These are phyloP conservation scores for Claviceps digitariae DNA, from an alignment of 2,329 filamentous ascomycete species.

Conservation along the genomic window DNA sequence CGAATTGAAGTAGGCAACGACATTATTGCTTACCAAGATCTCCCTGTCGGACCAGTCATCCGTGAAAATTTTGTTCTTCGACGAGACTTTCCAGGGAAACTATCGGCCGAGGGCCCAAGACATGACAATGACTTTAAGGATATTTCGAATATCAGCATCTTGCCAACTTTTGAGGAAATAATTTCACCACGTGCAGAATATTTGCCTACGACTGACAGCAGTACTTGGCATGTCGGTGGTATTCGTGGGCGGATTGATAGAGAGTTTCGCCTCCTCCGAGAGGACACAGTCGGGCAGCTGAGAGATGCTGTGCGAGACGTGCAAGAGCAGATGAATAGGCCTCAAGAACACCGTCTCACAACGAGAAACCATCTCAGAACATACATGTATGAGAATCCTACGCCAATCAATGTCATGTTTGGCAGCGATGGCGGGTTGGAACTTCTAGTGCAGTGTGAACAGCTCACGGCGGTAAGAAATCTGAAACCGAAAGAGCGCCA, in stretches of 20 bases:
- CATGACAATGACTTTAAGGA: constrained; percentile 37
- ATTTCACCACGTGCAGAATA: constrained; percentile 27
- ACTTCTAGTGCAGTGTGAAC: constrained; percentile 29
- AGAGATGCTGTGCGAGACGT: constrained; percentile 32
- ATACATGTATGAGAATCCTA: constrained; percentile 15
- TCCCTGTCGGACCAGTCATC: constrained; percentile 5
- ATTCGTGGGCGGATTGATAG: constrained; percentile 36
- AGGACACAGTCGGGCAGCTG: constrained; percentile 41
- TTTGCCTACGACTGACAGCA: constrained; percentile 25
- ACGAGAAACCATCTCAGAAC: constrained; percentile 16
- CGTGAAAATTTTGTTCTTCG: constrained; percentile 18
- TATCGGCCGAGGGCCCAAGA: constrained; percentile 19
- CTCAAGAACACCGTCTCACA: neutral
- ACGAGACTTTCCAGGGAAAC: constrained; percentile 19
- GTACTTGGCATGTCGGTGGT: constrained; percentile 22
- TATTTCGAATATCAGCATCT: constrained; percentile 32
- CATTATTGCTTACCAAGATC: constrained; percentile 5
- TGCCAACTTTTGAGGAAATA: constrained; percentile 37
- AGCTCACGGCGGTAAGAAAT: constrained; percentile 21
- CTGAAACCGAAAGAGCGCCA: constrained; percentile 18
- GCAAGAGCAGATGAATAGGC: constrained; percentile 19
- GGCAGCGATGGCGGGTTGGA: constrained; percentile 27
- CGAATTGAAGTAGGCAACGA: constrained; percentile 18
- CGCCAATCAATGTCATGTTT: constrained; percentile 19
- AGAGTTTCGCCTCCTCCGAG: constrained; percentile 41